Evolutionary conservation across 345 rosid genomes (phyloP).

Genomic region (Pugionium cornutum): DNA sequence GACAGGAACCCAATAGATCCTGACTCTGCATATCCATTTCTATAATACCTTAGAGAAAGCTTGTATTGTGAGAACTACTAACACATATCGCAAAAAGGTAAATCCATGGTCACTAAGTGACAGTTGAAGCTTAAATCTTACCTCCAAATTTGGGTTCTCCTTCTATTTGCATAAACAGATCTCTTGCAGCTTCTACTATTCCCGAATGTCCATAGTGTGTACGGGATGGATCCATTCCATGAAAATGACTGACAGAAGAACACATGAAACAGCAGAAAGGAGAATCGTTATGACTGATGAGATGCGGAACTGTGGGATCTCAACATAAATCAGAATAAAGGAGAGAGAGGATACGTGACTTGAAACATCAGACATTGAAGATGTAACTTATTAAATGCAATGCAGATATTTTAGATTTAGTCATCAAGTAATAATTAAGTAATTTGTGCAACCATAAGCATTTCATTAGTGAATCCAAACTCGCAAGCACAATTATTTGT

Average conservation of each 20-base stretch:
- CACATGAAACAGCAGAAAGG: conserved; percentile 1
- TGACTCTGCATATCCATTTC: conserved; percentile 42
- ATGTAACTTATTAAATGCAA: too few species aligned
- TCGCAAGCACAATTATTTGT: too few species aligned
- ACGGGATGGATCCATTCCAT: conserved; percentile 53
- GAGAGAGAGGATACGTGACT: too few species aligned
- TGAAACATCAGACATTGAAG: too few species aligned
- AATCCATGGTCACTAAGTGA: too few species aligned
- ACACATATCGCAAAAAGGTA: not conserved
- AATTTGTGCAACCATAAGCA: too few species aligned
- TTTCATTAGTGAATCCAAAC: too few species aligned
- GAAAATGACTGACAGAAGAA: conserved; percentile 39
- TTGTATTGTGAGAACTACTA: not conserved
- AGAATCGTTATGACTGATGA: conserved; percentile 5
- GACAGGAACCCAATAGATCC: conserved; percentile 61
- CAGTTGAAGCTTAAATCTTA: conserved; percentile 36
- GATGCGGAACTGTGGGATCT: too few species aligned
- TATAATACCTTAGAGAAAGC: conserved; percentile 19
- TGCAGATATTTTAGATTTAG: too few species aligned
- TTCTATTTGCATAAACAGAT: conserved; percentile 79
- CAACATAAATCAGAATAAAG: conserved; percentile 14
- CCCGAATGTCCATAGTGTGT: conserved; percentile 87
- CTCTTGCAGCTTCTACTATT: conserved; percentile 80
- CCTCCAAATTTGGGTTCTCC: conserved; percentile 55
- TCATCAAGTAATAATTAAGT: too few species aligned